phyloP scores from a whole-genome alignment of 352 stramenopile genomes.

The Pilasporangium apinafurcum region DNA sequence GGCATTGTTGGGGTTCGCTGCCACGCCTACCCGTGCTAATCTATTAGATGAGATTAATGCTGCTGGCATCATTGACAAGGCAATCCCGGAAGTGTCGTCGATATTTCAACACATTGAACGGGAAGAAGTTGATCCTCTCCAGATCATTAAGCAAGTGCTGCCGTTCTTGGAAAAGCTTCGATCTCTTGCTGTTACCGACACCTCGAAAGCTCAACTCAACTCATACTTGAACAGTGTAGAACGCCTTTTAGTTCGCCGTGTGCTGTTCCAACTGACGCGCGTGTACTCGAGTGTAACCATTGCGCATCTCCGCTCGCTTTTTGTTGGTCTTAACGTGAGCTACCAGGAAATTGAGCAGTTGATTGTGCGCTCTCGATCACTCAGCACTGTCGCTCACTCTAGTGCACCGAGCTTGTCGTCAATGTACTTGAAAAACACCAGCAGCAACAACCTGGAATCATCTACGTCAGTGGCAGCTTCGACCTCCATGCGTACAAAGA shows the following conservation, averaged over 20 bases:
- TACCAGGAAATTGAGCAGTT: conserved; percentile 85
- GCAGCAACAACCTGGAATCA: conserved; percentile 33
- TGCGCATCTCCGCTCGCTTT: conserved; percentile 82
- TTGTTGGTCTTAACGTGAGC: conserved; percentile 60
- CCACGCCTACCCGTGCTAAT: conserved; percentile 84
- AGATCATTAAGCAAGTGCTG: conserved; percentile 71
- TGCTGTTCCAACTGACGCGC: conserved; percentile 81
- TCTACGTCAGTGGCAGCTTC: conserved; percentile 43
- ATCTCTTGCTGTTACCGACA: conserved; percentile 7
- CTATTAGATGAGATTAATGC: conserved; percentile 88
- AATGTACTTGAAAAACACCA: conserved; percentile 52
- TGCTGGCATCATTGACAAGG: conserved; percentile 58
- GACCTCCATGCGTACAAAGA: conserved; percentile 52
- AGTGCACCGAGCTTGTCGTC: conserved; percentile 56
- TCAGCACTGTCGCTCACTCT: conserved; percentile 54
- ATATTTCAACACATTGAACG: conserved; percentile 70
- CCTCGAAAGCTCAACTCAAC: conserved; percentile 28
- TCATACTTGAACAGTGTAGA: conserved; percentile 57
- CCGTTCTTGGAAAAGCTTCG: conserved; percentile 43
- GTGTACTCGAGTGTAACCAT: conserved; percentile 88
- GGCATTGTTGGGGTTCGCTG: conserved; percentile 87
- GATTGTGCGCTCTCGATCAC: conserved; percentile 73
- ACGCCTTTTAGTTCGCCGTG: conserved; percentile 63
- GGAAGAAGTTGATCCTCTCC: conserved; percentile 63
- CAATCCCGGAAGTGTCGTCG: conserved; percentile 41